These are phyloP conservation scores for Coemansia sp. DNA, from an alignment of 192 early-diverging fungal species.

Conservation along the genomic window DNA sequence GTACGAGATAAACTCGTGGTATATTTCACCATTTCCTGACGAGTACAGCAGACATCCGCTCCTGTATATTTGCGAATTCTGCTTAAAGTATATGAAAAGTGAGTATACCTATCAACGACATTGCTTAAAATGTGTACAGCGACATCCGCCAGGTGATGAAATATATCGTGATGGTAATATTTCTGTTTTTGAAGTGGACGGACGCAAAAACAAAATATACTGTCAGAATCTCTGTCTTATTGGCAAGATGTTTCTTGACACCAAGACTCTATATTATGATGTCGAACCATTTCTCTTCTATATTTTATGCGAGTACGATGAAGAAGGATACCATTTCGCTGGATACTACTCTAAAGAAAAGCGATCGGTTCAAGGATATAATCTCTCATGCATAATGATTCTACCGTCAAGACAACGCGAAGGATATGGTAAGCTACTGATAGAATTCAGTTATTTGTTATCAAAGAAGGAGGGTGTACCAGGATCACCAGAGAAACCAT, in stretches of 20 bases:
- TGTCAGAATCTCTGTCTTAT: constrained; percentile 97
- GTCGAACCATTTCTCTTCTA: constrained; percentile 98
- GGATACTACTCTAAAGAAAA: constrained; percentile 99
- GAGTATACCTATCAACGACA: constrained; percentile 79
- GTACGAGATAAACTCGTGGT: constrained; percentile 92
- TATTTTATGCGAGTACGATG: constrained; percentile 76
- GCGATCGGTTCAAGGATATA: constrained; percentile 75
- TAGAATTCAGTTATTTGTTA: constrained; percentile 89
- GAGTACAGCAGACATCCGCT: constrained; percentile 83
- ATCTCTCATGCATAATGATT: constrained; percentile 94
- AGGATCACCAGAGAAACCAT: constrained; percentile 87
- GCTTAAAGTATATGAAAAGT: constrained; percentile 97
- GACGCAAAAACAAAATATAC: constrained; percentile 95
- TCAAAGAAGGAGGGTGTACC: constrained; percentile 71
- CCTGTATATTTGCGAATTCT: constrained; percentile 94
- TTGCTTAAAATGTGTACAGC: constrained; percentile 75
- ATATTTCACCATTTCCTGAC: constrained; percentile 91
- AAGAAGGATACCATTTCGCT: constrained; percentile 80
- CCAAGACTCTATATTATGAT: constrained; percentile 97
- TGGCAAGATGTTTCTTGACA: constrained; percentile 96
- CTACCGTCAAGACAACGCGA: constrained; percentile 83
- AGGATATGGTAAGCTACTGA: constrained; percentile 90
- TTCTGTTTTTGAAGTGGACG: constrained; percentile 95
- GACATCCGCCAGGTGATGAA: constrained; percentile 93
- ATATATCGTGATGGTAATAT: constrained; percentile 90